Evolutionary conservation across 352 stramenopile genomes (phyloP).

Genomic region (Elongisporangium prolatum): DNA sequence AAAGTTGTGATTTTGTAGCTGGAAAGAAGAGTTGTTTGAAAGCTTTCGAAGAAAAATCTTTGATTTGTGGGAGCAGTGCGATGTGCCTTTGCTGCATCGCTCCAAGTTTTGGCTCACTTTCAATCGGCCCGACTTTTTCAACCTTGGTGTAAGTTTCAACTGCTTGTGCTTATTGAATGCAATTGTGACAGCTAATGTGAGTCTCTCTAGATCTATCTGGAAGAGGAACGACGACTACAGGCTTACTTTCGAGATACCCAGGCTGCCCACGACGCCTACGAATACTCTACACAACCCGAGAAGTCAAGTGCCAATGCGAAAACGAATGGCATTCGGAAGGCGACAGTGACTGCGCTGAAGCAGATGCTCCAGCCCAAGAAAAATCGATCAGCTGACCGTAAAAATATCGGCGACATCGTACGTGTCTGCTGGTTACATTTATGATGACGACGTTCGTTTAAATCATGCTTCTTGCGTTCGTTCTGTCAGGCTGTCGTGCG

Average conservation of each 20-base stretch:
- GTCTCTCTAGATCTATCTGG: conserved; percentile 42
- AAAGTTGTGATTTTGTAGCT: conserved; percentile 20
- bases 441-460: too few relatives aligned
- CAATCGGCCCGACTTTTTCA: conserved; percentile 69
- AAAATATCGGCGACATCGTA: conserved; percentile 30
- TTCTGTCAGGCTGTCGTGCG: conserved; percentile 38
- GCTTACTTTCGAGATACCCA: conserved; percentile 30
- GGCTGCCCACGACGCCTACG: conserved; percentile 29
- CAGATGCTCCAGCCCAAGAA: conserved; percentile 22
- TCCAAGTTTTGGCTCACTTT: conserved; percentile 85
- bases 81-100: conserved; percentile 62
- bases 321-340: conserved; percentile 11
- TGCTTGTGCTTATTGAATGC: not conserved
- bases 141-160: conserved; percentile 41
- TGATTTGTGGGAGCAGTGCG: conserved; percentile 57
- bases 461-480: too few relatives aligned
- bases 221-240: conserved; percentile 53
- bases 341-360: conserved; percentile 17
- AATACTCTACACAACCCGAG: conserved; percentile 28
- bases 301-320: conserved; percentile 12
- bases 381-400: conserved; percentile 2
- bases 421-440: conserved; percentile 1
- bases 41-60: conserved; percentile 55
- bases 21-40: conserved; percentile 57
- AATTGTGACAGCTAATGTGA: not conserved